Percentiles rank a stretch among this genome's conserved stretches.
Evolutionary conservation across 139 green algal genomes (phyloP).

Genomic region (Eudorina sp.): DNA sequence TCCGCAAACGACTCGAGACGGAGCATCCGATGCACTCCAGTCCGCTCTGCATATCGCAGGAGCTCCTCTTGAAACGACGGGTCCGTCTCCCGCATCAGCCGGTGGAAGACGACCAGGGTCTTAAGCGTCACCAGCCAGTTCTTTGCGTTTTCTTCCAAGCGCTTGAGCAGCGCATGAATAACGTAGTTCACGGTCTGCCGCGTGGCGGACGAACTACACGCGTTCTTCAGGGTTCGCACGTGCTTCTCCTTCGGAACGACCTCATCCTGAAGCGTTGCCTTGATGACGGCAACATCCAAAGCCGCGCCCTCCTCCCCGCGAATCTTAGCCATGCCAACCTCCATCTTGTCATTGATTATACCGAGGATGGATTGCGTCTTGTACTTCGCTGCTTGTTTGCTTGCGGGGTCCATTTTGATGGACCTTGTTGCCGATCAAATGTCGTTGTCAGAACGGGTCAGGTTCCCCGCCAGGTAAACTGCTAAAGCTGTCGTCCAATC

Average conservation of each 20-base stretch:
- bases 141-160: conserved; percentile 56
- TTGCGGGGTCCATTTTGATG: conserved; percentile 35
- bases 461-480: no score
- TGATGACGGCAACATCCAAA: conserved; percentile 92
- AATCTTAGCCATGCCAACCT: conserved; percentile 51
- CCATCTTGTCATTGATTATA: conserved; percentile 38
- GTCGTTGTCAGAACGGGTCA: no score
- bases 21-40: conserved; percentile 69
- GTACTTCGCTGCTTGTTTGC: conserved; percentile 53
- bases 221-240: conserved; percentile 78
- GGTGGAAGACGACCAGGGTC: conserved; percentile 88
- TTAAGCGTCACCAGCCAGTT: conserved; percentile 84
- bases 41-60: conserved; percentile 69
- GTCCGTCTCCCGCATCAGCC: conserved; percentile 87
- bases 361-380: not conserved
- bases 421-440: no score
- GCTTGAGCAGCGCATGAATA: conserved; percentile 66
- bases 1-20: conserved; percentile 80
- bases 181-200: conserved; percentile 63
- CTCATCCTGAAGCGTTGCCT: conserved; percentile 89
- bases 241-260: conserved; percentile 97
- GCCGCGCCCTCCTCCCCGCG: conserved; percentile 51
- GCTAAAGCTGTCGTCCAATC: no score
- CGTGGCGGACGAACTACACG: conserved; percentile 24
- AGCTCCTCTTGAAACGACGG: conserved; percentile 78